phyloP scores from a whole-genome alignment of 805 yeast genomes.

The Ogataea pini region DNA sequence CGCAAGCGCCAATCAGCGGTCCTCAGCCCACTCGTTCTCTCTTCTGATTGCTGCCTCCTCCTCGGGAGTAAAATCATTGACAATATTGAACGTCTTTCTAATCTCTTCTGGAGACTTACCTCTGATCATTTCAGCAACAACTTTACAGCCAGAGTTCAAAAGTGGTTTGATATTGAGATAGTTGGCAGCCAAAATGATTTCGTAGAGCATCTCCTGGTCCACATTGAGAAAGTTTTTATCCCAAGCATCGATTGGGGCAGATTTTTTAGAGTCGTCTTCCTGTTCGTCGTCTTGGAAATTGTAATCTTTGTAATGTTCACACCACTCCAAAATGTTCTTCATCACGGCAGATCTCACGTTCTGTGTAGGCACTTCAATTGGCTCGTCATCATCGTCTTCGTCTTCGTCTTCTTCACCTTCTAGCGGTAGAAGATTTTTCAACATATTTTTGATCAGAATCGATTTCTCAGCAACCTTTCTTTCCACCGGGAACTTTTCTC shows the following conservation, averaged over 20 bases:
- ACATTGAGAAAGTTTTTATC: constrained; percentile 91
- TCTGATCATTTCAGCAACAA: constrained; percentile 81
- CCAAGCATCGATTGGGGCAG: constrained; percentile 95
- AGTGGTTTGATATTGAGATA: constrained; percentile 74
- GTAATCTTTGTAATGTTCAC: constrained; percentile 88
- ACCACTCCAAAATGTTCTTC: constrained; percentile 93
- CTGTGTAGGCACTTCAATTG: constrained; percentile 83
- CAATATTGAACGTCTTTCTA: constrained; percentile 76
- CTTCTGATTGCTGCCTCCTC: constrained; percentile 86
- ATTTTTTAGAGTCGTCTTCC: constrained; percentile 80
- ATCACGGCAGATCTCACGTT: constrained; percentile 86
- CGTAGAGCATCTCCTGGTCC: constrained; percentile 87
- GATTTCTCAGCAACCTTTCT: constrained; percentile 85
- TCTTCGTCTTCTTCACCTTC: constrained; percentile 42
- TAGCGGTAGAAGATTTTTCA: constrained; percentile 58
- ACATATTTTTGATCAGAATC: constrained; percentile 79
- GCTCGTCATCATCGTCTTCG: constrained; percentile 60
- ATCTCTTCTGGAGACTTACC: constrained; percentile 80
- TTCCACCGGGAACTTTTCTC: constrained; percentile 75
- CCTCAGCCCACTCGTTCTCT: constrained; percentile 92
- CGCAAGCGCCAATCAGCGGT: constrained; percentile 45
- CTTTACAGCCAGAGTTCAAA: constrained; percentile 76
- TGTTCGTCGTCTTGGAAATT: constrained; percentile 73
- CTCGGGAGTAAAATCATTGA: constrained; percentile 81
- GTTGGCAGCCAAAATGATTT: constrained; percentile 79